phyloP scores from a whole-genome alignment of 768 basidiomycete genomes.

The Strobilomyces echinocephalus region DNA sequence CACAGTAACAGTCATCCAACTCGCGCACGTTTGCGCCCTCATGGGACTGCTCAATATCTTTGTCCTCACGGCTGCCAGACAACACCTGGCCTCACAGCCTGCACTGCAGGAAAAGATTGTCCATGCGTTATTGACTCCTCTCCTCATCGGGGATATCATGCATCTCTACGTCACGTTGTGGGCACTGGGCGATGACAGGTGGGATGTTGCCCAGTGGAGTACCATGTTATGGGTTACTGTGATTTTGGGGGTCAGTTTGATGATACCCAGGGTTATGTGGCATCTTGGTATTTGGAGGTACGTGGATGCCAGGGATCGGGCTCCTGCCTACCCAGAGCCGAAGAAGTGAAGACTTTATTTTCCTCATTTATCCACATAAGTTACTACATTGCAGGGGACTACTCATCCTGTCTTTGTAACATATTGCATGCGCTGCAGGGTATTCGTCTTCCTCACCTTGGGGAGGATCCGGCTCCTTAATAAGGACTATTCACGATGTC shows the following conservation, averaged over 20 bases:
- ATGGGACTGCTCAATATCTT: conserved; percentile 68
- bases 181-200: conserved; percentile 69
- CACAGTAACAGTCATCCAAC: conserved; percentile 65
- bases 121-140: conserved; percentile 56
- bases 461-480: conserved; percentile 24
- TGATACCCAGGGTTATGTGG: conserved; percentile 72
- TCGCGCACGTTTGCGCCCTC: conserved; percentile 73
- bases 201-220: conserved; percentile 58
- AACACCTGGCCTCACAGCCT: conserved; percentile 52
- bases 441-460: conserved; percentile 12
- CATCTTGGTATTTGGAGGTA: conserved; percentile 72
- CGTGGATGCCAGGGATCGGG: conserved; percentile 57
- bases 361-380: conserved; percentile 17
- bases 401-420: not conserved
- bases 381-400: conserved; percentile 2
- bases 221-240: conserved; percentile 69
- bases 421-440: conserved; percentile 1
- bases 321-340: not conserved
- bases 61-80: conserved; percentile 56
- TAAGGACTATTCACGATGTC: conserved; percentile 67
- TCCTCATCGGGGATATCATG: conserved; percentile 63
- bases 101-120: conserved; percentile 72
- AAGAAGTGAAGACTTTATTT: conserved; percentile 20
- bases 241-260: conserved; percentile 54
- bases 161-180: conserved; percentile 68